These are phyloP conservation scores for Neofusicoccum umdonicola DNA, from an alignment of 2,329 filamentous ascomycete species.

Conservation along the genomic window DNA sequence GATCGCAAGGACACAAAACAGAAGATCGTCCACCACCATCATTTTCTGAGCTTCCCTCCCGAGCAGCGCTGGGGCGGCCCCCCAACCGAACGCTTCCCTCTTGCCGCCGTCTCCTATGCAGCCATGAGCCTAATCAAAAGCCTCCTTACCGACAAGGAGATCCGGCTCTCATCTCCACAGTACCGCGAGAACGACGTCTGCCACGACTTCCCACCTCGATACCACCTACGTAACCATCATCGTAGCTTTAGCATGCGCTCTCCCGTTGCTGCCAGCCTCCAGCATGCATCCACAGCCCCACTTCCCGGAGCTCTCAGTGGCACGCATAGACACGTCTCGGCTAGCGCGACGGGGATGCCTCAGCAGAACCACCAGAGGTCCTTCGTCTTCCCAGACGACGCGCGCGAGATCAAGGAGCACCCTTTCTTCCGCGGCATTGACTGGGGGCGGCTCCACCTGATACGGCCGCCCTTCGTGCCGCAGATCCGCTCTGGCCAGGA, in stretches of 20 bases:
- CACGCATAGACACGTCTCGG: neutral
- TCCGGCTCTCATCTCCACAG: slow-evolving; percentile 70
- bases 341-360: slow-evolving; percentile 29
- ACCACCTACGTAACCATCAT: neutral
- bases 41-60: slow-evolving; percentile 68
- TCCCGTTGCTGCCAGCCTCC: neutral
- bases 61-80: slow-evolving; percentile 53
- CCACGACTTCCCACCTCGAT: slow-evolving; percentile 15
- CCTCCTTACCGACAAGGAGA: slow-evolving; percentile 71
- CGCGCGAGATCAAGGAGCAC: slow-evolving; percentile 84
- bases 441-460: slow-evolving; percentile 72
- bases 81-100: slow-evolving; percentile 42
- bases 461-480: slow-evolving; percentile 76
- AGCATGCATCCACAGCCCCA: neutral
- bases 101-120: slow-evolving; percentile 59
- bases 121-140: slow-evolving; percentile 75
- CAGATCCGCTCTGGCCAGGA: slow-evolving; percentile 54
- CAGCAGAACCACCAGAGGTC: slow-evolving; percentile 40
- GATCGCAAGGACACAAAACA: slow-evolving; percentile 80
- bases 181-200: slow-evolving; percentile 66
- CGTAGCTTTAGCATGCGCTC: slow-evolving; percentile 13
- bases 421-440: slow-evolving; percentile 77
- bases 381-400: slow-evolving; percentile 80
- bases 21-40: slow-evolving; percentile 75
- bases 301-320: slow-evolving; percentile 19